Evolutionary conservation across 2,329 filamentous ascomycete species (phyloP), one percentile per base, ranked within the genome.

Genomic region (Trichoderma sp.): DNA sequence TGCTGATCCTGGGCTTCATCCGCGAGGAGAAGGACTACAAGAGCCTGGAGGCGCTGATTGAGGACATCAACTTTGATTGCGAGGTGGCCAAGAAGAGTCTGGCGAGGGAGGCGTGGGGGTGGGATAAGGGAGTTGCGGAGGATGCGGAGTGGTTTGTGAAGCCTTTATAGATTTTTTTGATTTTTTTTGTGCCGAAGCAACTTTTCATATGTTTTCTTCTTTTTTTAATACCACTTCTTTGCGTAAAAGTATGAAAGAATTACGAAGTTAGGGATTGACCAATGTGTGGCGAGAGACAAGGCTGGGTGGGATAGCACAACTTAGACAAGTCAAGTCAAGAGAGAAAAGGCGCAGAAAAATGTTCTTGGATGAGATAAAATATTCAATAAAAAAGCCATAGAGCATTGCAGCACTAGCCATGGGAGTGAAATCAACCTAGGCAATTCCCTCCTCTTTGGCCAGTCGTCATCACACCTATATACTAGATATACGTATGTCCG

Each of bases 51-150:
- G 91, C 90, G 39, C 83, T 98, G 77, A 88, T 98, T 55, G 87
- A 90, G 74, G 96, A 99, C 81, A 99, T 99, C 77, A 87, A 87
- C 76, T 87, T 90, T 73, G 96, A 98, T 83, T 97, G 96, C 76
- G 87, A 92, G 74, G 94, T 98, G 67, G 91, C 94, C 54, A 84
- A 85, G 73, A 82, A 84, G 75, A 96, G 93, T 81, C 81, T 99
- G 76, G 85, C 81, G 64, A 83, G 96, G 71, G 81, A 85, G 37
- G 84, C 79, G 28, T 99, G 85, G 87, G 80, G 77, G 60, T 83
- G 84, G 14, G 74, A 75, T 59, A 77, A 79, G 77, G 78, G 66
- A 10, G 54, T 30, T 2, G 34, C 49, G 55, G 59, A 72, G 68
- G 80, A 81, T 58, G 77, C 76, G 3, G 70, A 75, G 58, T 84